Evolutionary conservation across 1,284 basidiomycete species (phyloP).

Genomic region (Boletus sp.): DNA sequence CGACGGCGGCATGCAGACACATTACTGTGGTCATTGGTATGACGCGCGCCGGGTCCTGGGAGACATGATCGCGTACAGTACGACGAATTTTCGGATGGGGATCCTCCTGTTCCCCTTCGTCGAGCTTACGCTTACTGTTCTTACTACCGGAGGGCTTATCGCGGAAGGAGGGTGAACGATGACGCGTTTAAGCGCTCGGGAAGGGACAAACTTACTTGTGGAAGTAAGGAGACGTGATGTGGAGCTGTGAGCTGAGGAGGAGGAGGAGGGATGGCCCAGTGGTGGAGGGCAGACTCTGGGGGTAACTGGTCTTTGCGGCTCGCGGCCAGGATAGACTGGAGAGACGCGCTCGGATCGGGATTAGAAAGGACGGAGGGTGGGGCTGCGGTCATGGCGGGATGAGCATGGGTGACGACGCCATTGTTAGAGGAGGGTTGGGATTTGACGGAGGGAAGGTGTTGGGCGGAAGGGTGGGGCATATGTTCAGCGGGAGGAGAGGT

Average conservation of each 20-base stretch:
- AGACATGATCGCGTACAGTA: constrained; percentile 73
- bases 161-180: constrained; percentile 17
- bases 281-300: constrained; percentile 36
- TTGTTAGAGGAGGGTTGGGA: constrained; percentile 24
- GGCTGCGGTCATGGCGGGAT: constrained; percentile 34
- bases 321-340: constrained; percentile 59
- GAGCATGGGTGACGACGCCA: constrained; percentile 31
- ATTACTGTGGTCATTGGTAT: constrained; percentile 86
- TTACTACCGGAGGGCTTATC: constrained; percentile 33
- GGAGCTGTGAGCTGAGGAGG: constrained; percentile 28
- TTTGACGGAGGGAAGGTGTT: constrained; percentile 26
- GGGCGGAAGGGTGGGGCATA: constrained; percentile 26
- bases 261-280: constrained; percentile 38
- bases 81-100: constrained; percentile 75
- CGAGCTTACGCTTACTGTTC: constrained; percentile 67
- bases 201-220: constrained; percentile 30
- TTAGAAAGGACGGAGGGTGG: constrained; percentile 37
- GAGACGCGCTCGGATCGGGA: constrained; percentile 53
- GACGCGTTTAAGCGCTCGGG: constrained; percentile 32
- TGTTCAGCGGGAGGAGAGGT: constrained; percentile 28
- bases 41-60: constrained; percentile 64
- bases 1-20: constrained; percentile 83
- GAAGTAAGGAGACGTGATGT: constrained; percentile 29
- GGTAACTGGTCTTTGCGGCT: constrained; percentile 41
- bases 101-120: constrained; percentile 63